phyloP scores from a whole-genome alignment of 768 basidiomycete genomes.

The Tremella fuciformis region DNA sequence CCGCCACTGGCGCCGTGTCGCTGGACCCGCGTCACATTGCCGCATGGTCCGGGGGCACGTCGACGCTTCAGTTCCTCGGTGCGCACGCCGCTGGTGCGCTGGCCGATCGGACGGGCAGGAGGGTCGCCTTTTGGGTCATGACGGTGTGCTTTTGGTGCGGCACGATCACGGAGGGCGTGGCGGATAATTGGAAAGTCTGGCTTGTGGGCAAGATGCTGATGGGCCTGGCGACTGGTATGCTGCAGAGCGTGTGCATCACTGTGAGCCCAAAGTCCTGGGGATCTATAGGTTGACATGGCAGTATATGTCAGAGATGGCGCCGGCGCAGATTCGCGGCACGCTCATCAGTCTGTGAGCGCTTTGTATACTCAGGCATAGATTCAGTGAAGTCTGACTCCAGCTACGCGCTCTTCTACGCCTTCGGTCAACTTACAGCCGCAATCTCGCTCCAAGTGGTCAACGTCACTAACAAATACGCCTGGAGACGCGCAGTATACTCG shows the following conservation, averaged over 20 bases:
- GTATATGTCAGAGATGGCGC: constrained; percentile 21
- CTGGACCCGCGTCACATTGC: background rate
- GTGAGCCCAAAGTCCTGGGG: too few relatives aligned
- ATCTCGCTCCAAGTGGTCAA: constrained; percentile 13
- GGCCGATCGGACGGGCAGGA: too few relatives aligned
- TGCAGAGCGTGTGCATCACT: too few relatives aligned
- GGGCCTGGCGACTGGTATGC: too few relatives aligned
- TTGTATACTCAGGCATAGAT: too few relatives aligned
- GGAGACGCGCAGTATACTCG: constrained; percentile 8
- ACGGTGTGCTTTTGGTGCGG: too few relatives aligned
- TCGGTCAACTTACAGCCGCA: constrained; percentile 16
- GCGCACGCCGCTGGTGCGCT: background rate
- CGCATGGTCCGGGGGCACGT: constrained; percentile 6
- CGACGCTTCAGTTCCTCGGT: constrained; percentile 10
- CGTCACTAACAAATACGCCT: constrained; percentile 8
- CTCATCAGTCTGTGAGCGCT: constrained; percentile 2
- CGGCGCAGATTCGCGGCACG: constrained; percentile 16
- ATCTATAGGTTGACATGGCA: too few relatives aligned
- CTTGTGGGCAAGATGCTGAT: too few relatives aligned
- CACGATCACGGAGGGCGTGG: too few relatives aligned
- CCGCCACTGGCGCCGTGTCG: background rate
- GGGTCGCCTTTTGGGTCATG: too few relatives aligned
- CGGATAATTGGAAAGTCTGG: too few relatives aligned
- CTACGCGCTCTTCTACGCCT: constrained; percentile 21
- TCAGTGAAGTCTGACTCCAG: too few relatives aligned